Evolutionary conservation across 352 stramenopile species (phyloP).

Genomic region (Phytophthora citricola): DNA sequence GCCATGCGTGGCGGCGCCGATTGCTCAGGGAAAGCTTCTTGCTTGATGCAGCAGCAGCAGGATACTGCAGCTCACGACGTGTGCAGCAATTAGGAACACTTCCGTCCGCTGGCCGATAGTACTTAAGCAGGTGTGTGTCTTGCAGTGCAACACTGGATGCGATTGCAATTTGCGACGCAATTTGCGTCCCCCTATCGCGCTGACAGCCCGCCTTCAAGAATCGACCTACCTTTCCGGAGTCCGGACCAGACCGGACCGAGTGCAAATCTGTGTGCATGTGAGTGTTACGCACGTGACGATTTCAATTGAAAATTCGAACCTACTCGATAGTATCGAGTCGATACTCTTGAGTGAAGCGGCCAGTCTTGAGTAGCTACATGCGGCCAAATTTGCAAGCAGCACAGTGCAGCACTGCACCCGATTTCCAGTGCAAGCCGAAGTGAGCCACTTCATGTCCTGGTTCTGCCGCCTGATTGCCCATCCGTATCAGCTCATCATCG

Average conservation of each 20-base stretch:
- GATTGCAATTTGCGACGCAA: not conserved
- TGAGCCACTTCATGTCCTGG: constrained; percentile 10
- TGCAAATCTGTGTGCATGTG: too few species aligned
- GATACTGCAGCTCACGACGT: too few species aligned
- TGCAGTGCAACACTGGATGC: constrained; percentile 22
- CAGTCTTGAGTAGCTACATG: too few species aligned
- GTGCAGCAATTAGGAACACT: too few species aligned
- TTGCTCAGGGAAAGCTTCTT: not conserved
- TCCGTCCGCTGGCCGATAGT: too few species aligned
- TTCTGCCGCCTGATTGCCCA: constrained; percentile 19
- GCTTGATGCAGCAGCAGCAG: too few species aligned
- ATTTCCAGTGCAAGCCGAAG: not conserved
- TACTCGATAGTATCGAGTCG: too few species aligned
- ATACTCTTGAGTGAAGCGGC: too few species aligned
- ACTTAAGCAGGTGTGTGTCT: not conserved
- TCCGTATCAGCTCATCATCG: constrained; percentile 23
- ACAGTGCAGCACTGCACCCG: not conserved
- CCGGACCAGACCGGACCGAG: not conserved
- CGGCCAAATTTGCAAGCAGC: too few species aligned
- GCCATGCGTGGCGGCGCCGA: not conserved
- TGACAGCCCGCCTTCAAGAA: constrained; percentile 12
- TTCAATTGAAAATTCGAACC: too few species aligned
- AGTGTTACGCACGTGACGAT: too few species aligned
- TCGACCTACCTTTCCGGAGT: not conserved
- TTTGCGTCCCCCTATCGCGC: constrained; percentile 4